Percentiles rank a stretch among this genome's conserved stretches.
Evolutionary conservation across 176 grass and related monocot genomes (phyloP).

Genomic region (Microstegium vimineum): DNA sequence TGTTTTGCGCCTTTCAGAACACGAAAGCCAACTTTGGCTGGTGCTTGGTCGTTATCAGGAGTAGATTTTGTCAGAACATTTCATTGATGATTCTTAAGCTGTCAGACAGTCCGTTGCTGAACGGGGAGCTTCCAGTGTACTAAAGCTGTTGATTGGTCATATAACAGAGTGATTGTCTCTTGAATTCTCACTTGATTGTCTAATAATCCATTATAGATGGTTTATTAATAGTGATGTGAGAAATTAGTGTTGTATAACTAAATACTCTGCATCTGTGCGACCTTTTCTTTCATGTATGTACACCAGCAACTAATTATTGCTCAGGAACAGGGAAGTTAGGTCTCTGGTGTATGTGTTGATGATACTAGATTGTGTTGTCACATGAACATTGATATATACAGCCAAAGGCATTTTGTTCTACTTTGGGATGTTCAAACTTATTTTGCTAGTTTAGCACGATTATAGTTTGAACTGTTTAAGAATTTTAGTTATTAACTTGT

Average conservation of each 20-base stretch:
- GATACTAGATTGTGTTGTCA: neutral
- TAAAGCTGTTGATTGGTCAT: neutral
- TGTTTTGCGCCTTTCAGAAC: neutral
- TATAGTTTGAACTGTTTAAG: neutral
- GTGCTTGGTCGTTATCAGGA: neutral
- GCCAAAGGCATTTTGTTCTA: neutral
- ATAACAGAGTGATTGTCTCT: neutral
- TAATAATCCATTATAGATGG: neutral
- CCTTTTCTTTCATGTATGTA: slow-evolving; percentile 1
- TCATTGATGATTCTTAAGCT: neutral
- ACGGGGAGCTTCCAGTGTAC: neutral
- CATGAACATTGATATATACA: neutral
- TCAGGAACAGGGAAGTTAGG: slow-evolving; percentile 1
- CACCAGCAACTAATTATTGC: slow-evolving; percentile 2
- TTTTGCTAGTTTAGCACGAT: neutral
- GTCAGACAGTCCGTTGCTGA: neutral
- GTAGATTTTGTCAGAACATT: neutral
- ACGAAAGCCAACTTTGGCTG: neutral
- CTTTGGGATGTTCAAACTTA: neutral
- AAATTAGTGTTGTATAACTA: neutral
- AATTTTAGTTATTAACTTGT: neutral
- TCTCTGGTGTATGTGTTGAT: neutral
- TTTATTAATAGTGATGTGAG: slow-evolving; percentile 16
- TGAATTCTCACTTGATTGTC: neutral
- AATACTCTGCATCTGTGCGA: neutral